phyloP scores from a whole-genome alignment of 345 rosid species.

The Mercurialis annua region DNA sequence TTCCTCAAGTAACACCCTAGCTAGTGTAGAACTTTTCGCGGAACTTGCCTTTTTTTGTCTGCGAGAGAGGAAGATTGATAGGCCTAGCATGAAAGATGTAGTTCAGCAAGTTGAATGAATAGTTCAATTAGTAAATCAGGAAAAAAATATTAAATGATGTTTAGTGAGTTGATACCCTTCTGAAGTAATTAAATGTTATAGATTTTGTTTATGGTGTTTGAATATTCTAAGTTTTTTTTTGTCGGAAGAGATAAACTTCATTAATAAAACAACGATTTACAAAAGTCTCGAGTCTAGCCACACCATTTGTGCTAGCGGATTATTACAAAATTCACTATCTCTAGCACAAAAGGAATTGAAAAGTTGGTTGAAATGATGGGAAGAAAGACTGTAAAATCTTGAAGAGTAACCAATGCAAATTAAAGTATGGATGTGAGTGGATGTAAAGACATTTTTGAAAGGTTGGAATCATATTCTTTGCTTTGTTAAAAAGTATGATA shows the following conservation, averaged over 20 bases:
- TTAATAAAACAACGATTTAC: too few species aligned
- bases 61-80: constrained; percentile 42
- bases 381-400: constrained; percentile 6
- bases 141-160: constrained; percentile 3
- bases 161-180: constrained; percentile 11
- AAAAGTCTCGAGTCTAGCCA: too few species aligned
- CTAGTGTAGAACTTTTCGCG: constrained; percentile 33
- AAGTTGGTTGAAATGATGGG: constrained; percentile 21
- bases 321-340: too few species aligned
- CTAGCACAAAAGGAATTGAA: constrained; percentile 7
- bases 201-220: constrained; percentile 6
- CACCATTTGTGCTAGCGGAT: too few species aligned
- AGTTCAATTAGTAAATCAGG: constrained; percentile 23
- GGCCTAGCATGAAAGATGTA: constrained; percentile 55
- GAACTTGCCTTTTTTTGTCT: constrained; percentile 49
- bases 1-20: constrained; percentile 17
- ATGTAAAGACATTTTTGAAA: constrained; percentile 12
- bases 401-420: constrained; percentile 11
- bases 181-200: constrained; percentile 3
- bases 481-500: constrained; percentile 22
- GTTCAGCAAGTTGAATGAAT: constrained; percentile 45
- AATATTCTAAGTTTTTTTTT: constrained; percentile 42
- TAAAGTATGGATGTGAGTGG: constrained; percentile 23
- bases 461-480: constrained; percentile 41
- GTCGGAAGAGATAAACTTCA: too few species aligned